A percentile compares a stretch with the other conserved stretches of the same genome.
Conservation (phyloP, 495 filamentous ascomycete species). For the Neurospora tetrasperma region DNA sequence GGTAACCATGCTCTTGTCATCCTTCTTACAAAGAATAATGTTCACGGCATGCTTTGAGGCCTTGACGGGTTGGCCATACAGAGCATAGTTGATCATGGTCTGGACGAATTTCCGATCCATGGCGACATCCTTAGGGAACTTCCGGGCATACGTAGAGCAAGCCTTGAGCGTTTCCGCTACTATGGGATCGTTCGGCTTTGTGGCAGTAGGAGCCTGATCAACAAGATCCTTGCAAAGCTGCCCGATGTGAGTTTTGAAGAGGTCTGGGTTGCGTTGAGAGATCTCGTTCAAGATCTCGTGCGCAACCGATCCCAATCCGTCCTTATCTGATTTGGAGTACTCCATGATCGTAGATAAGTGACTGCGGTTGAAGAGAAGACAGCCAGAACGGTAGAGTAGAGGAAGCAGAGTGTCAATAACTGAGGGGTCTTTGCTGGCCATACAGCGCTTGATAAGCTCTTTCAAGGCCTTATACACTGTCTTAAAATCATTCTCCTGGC, state of each 20-base stretch:
- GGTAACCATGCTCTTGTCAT: slow-evolving; percentile 70
- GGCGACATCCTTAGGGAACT: slow-evolving; percentile 75
- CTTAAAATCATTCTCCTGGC: slow-evolving; percentile 81
- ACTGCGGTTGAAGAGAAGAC: slow-evolving; percentile 84
- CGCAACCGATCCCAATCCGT: slow-evolving; percentile 63
- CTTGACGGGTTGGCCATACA: slow-evolving; percentile 68
- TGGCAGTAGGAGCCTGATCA: slow-evolving; percentile 61
- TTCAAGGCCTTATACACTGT: slow-evolving; percentile 82
- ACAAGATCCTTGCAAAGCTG: slow-evolving; percentile 82
- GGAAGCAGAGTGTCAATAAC: slow-evolving; percentile 71
- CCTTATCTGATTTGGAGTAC: slow-evolving; percentile 69
- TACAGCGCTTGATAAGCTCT: slow-evolving; percentile 75
- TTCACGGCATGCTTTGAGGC: slow-evolving; percentile 90
- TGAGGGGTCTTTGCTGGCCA: slow-evolving; percentile 38
- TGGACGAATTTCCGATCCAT: slow-evolving; percentile 76
- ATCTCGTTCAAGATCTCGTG: slow-evolving; percentile 92
- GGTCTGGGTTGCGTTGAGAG: slow-evolving; percentile 72
- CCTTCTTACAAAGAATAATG: slow-evolving; percentile 70
- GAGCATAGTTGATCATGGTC: slow-evolving; percentile 67
- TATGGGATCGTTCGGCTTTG: slow-evolving; percentile 51
- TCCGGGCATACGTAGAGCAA: slow-evolving; percentile 78
- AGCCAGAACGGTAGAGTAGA: slow-evolving; percentile 73
- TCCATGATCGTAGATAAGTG: slow-evolving; percentile 86
- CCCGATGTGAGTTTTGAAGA: slow-evolving; percentile 84
- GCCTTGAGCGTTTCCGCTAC: slow-evolving; percentile 87